A percentile compares a stretch with the other conserved stretches of the same genome.
Evolutionary conservation across 1,284 basidiomycete genomes (phyloP).

Genomic region (Polyporus tsugae): DNA sequence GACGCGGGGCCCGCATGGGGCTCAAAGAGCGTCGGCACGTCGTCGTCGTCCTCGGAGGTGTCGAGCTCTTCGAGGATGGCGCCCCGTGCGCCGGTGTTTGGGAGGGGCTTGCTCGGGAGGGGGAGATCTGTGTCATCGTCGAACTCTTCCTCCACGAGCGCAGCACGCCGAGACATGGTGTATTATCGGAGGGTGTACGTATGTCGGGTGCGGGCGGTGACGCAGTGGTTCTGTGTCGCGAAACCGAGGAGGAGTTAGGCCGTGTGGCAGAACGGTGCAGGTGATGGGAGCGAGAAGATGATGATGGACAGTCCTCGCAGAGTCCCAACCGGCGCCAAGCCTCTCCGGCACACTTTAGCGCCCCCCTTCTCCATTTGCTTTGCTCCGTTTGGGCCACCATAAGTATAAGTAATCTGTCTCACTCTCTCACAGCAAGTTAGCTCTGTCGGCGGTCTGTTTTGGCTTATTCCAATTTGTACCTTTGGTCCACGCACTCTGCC

Average conservation of each 20-base stretch:
- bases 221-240: neutral
- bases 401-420: too few species aligned
- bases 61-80: conserved; percentile 80
- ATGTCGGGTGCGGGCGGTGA: neutral
- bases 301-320: neutral
- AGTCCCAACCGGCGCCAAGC: neutral
- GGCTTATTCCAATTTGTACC: too few species aligned
- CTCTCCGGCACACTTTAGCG: neutral
- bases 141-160: conserved; percentile 78
- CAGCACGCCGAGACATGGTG: conserved; percentile 70
- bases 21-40: conserved; percentile 38
- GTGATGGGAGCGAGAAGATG: conserved; percentile 1
- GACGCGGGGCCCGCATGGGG: conserved; percentile 59
- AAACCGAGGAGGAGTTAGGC: neutral
- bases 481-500: neutral
- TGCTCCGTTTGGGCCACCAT: neutral
- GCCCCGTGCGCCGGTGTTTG: conserved; percentile 71
- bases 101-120: conserved; percentile 69
- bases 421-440: neutral
- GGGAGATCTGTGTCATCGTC: conserved; percentile 92
- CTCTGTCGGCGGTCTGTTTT: neutral
- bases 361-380: neutral
- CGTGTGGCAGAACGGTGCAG: too few species aligned
- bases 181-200: neutral
- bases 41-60: conserved; percentile 44